Base-by-base conservation (phyloP, 306 rosid species). In the Cicer pinnatifidum region DNA sequence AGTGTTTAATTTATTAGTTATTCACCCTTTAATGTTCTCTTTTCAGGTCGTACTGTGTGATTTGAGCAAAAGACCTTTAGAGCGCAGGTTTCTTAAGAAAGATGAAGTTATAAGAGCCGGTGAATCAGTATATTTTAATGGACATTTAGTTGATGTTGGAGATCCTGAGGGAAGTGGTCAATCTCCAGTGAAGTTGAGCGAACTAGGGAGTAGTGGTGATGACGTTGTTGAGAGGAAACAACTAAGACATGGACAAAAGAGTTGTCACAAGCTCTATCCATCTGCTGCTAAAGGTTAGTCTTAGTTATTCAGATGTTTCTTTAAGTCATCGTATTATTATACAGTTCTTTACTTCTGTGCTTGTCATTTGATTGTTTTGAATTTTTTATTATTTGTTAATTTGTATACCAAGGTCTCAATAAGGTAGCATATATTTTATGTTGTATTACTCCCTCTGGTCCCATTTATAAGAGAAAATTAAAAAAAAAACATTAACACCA, bases 91-190 rank as follows among this genome's bases (percentile, higher is more conserved):
- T 72, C 80, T 89, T 45, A 85, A 82, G 73, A 85, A 85, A 78
- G 85, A 86, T 67, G 96, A 86, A 83, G 83, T 78, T 66, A 66
- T 91, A 84, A 71, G 73, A 77, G 47, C 84, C 40, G 88, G 92
- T 69, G 84, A 80, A 75, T 80, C 87, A 48, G 66, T 87, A 46
- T 17, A 77, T 57, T 89, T 91, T 71, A 85, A 63, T 82, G 82
- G 88, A 52, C 90, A 91, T 89, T 80, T 89, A 76, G 86, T 87
- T 72, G 88, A 89, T 39, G 83, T 86, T 15, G 91, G 91, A 79
- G 92, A 87, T 69, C 85, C 81, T 51, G 85, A 81, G 71, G 85
- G 81, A 61, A 85, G 75, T 56, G 68, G 74, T 67, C 81, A 83
- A 67, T 73, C 81, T 74, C 61, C 20, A 37, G 59, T 37, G 62